Evolutionary conservation across 495 filamentous ascomycete genomes (phyloP).

Genomic region (Talaromyces wortmannii): DNA sequence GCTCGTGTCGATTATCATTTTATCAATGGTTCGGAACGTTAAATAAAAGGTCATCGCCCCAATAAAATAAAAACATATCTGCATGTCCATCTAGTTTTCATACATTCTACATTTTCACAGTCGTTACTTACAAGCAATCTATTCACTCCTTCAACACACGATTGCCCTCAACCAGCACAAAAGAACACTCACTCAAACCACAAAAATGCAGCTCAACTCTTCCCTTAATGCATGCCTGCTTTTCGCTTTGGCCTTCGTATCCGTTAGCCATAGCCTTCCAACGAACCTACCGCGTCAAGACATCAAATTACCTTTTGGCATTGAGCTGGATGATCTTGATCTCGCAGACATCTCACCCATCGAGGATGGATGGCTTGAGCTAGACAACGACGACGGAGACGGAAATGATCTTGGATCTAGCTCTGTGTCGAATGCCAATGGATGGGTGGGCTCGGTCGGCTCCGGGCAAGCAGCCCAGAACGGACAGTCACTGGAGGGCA

Average conservation of each 20-base stretch:
- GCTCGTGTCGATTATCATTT: too few species aligned
- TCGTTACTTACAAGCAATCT: neutral
- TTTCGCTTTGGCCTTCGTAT: too few species aligned
- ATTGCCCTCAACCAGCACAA: too few species aligned
- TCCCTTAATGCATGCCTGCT: too few species aligned
- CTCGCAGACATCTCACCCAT: neutral
- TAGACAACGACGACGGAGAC: neutral
- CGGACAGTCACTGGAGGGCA: neutral
- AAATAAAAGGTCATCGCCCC: too few species aligned
- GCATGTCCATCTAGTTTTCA: too few species aligned
- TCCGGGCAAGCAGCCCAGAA: neutral
- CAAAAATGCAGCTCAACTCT: neutral
- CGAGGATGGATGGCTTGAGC: neutral
- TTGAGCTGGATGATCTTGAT: neutral
- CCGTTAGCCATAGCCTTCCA: too few species aligned
- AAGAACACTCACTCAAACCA: neutral
- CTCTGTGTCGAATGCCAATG: neutral
- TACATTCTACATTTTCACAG: neutral
- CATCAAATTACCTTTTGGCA: neutral
- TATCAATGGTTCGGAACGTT: too few species aligned
- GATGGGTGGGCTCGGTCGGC: neutral
- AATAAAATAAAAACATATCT: too few species aligned
- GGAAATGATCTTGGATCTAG: neutral
- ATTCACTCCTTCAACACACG: neutral
- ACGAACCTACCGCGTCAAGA: neutral